phyloP scores from a whole-genome alignment of 495 filamentous ascomycete species.

The Penicillium arizonense region DNA sequence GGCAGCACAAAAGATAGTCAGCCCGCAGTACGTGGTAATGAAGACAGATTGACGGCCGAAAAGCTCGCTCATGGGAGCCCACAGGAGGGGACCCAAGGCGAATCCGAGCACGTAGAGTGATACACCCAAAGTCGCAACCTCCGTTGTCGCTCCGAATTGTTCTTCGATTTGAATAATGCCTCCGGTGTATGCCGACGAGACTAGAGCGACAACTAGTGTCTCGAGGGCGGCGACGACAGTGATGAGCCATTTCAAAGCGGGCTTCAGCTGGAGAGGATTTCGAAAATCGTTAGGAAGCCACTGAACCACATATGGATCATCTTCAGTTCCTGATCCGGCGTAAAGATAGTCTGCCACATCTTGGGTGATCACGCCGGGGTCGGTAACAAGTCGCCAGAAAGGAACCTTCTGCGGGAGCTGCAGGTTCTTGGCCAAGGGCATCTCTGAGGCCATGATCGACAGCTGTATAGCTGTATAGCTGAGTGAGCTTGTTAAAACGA shows the following conservation, averaged over 20 bases:
- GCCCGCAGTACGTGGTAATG: slow-evolving; percentile 56
- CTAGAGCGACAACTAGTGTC: slow-evolving; percentile 67
- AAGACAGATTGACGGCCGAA: slow-evolving; percentile 68
- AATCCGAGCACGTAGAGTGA: slow-evolving; percentile 74
- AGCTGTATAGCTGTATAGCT: background rate
- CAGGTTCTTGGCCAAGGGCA: slow-evolving; percentile 3
- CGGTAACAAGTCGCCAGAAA: slow-evolving; percentile 37
- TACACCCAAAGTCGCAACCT: slow-evolving; percentile 59
- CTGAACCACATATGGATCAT: slow-evolving; percentile 67
- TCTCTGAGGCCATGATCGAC: slow-evolving; percentile 12
- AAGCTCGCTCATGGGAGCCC: slow-evolving; percentile 61
- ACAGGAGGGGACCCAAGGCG: slow-evolving; percentile 54
- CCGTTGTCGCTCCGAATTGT: slow-evolving; percentile 52
- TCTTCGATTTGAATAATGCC: slow-evolving; percentile 56
- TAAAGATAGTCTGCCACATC: slow-evolving; percentile 56
- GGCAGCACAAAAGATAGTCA: slow-evolving; percentile 64
- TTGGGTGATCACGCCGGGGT: slow-evolving; percentile 46
- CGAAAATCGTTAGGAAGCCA: slow-evolving; percentile 65
- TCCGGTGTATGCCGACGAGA: slow-evolving; percentile 68
- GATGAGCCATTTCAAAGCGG: slow-evolving; percentile 62
- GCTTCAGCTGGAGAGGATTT: slow-evolving; percentile 61
- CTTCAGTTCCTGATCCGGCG: slow-evolving; percentile 61
- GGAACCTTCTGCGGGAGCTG: slow-evolving; percentile 19
- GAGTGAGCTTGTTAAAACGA: background rate
- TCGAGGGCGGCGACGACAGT: slow-evolving; percentile 61